Evolutionary conservation across 208 protist species (phyloP).

Genomic region (Porcisia hertigi): DNA sequence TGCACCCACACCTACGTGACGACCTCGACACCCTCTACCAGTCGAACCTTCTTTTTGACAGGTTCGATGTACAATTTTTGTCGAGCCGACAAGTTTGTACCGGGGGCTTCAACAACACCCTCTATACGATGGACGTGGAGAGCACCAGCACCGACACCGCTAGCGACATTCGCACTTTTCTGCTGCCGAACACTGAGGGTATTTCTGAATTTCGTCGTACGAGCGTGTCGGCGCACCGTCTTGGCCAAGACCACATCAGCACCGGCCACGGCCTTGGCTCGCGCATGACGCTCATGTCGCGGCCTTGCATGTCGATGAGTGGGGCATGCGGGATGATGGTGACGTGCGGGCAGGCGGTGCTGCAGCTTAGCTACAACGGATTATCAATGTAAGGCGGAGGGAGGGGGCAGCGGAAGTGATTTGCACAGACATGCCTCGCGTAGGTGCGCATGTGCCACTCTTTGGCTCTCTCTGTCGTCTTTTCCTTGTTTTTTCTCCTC

Average conservation of each 20-base stretch:
- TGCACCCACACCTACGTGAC: slow-evolving; percentile 66
- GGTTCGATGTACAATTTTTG: slow-evolving; percentile 78
- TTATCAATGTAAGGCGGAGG: slow-evolving; percentile 4
- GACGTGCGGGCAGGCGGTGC: slow-evolving; percentile 61
- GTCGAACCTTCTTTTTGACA: slow-evolving; percentile 63
- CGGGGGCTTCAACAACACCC: slow-evolving; percentile 66
- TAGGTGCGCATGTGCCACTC: neutral
- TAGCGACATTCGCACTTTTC: slow-evolving; percentile 39
- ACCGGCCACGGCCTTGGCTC: slow-evolving; percentile 44
- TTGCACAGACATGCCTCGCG: too few relatives aligned
- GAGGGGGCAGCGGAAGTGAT: neutral
- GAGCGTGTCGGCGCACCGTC: slow-evolving; percentile 29
- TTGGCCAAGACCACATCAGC: slow-evolving; percentile 10
- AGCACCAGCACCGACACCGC: slow-evolving; percentile 14
- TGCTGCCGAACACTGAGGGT: slow-evolving; percentile 51
- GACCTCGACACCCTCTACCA: slow-evolving; percentile 75
- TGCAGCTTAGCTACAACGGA: slow-evolving; percentile 74
- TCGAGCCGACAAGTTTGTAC: slow-evolving; percentile 61
- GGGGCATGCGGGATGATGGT: slow-evolving; percentile 67
- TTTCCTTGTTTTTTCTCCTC: neutral
- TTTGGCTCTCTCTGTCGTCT: neutral
- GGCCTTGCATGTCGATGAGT: slow-evolving; percentile 51
- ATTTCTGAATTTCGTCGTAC: slow-evolving; percentile 34
- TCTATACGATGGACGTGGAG: slow-evolving; percentile 75
- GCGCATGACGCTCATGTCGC: slow-evolving; percentile 53